Percentiles rank a stretch among this genome's conserved stretches.
These are phyloP conservation scores for Oenanthe javanica DNA, from an alignment of 140 eudicot genomes.

Conservation along the genomic window DNA sequence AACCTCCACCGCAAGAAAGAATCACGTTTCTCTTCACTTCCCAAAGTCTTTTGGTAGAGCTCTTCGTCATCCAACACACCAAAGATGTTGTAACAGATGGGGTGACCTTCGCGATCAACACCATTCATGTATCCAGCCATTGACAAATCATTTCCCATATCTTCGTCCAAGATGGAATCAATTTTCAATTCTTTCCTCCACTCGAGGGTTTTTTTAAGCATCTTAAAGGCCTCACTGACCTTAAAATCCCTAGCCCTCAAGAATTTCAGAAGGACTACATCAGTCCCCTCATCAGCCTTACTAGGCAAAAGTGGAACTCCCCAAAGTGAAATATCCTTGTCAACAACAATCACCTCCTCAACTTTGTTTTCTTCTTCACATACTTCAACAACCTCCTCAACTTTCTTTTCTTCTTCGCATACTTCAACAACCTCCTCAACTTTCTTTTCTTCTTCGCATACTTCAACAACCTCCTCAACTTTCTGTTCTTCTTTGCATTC, in stretches of 20 bases:
- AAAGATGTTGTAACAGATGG: constrained; percentile 79
- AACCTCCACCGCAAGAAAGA: constrained; percentile 76
- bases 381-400: neutral
- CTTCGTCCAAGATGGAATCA: constrained; percentile 47
- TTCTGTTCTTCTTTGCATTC: neutral
- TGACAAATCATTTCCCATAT: constrained; percentile 46
- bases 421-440: neutral
- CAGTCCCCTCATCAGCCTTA: constrained; percentile 36
- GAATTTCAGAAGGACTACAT: constrained; percentile 66
- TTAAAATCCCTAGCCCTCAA: constrained; percentile 80
- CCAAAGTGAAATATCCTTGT: constrained; percentile 59
- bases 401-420: neutral
- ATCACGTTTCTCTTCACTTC: constrained; percentile 52
- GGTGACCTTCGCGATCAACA: constrained; percentile 60
- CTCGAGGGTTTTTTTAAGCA: constrained; percentile 64
- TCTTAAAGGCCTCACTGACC: constrained; percentile 60
- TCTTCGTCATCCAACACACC: constrained; percentile 66
- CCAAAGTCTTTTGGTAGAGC: constrained; percentile 45
- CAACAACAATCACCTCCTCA: neutral
- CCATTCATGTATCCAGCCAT: constrained; percentile 68
- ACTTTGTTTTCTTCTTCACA: too few species aligned
- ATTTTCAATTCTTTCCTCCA: constrained; percentile 63
- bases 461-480: constrained; percentile 1
- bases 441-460: neutral
- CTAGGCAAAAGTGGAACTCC: constrained; percentile 75